Evolutionary conservation across 2,329 filamentous ascomycete species (phyloP), one percentile per base, ranked within the genome.

Genomic region (Sarocladium strictum): DNA sequence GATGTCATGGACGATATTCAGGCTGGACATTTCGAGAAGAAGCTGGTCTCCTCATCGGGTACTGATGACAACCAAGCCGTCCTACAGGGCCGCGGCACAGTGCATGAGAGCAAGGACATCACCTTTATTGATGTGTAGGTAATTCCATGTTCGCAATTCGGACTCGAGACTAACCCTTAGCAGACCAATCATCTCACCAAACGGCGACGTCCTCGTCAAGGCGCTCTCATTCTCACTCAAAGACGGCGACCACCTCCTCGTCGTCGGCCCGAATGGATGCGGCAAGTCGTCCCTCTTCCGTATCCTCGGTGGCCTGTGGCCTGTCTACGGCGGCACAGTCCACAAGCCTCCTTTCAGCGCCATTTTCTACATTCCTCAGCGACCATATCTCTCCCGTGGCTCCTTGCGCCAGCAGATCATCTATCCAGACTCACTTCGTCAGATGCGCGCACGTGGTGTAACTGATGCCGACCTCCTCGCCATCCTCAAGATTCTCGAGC

Each of bases 361-460:
- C 67, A 97, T 99, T 66, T 99, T 97, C 73, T 99, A 99, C 73
- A 95, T 99, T 60, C 94, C 94, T 0, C 94, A 99, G 66, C 85
- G 94, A 1, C 94, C 94, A 0, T 99, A 99, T 66, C 80, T 99
- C 1, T 94, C 89, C 14, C 85, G 90, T 53, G 94, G 94, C 21
- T 91, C 89, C 1, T 81, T 99, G n/a, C 86, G 94, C 37, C 91
- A 97, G 69, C 94, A 99, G 65, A 91, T 99, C 62, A 96, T 94
- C 57, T 99, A 99, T 70, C 94, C 94, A 0, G 94, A 99, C 69
- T 87, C 85, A 9, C 71, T 96, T 17, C 86, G 89, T 53, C 87
- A 92, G 59, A 96, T 97, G 86, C 89, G 89, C 41, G 81, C 85
- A 58, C 92, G 91, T 64, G 86, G 88, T 49, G 79, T 94, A 32